Percentiles rank a stretch among this genome's conserved stretches.
Evolutionary conservation across 2,329 filamentous ascomycete species (phyloP).

Genomic region (Neoarthrinium moseri): DNA sequence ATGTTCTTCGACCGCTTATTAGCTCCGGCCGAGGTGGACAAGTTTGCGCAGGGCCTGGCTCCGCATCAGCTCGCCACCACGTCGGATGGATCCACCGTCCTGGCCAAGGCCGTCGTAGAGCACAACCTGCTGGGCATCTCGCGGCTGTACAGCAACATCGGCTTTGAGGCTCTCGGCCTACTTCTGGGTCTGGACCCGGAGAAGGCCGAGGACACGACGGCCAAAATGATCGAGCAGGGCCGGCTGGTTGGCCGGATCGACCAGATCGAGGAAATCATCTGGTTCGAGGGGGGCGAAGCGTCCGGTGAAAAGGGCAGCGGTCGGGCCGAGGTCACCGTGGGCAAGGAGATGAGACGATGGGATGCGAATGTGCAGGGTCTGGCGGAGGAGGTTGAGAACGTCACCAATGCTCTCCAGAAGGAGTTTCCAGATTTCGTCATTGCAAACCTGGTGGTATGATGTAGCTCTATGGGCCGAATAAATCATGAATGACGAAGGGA

Average conservation of each 20-base stretch:
- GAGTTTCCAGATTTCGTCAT: slow-evolving; percentile 71
- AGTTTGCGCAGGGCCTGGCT: slow-evolving; percentile 77
- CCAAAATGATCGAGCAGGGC: slow-evolving; percentile 94
- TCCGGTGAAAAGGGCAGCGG: slow-evolving; percentile 67
- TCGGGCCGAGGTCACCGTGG: slow-evolving; percentile 61
- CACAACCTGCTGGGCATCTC: slow-evolving; percentile 91
- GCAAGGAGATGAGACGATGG: slow-evolving; percentile 78
- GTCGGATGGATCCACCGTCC: slow-evolving; percentile 86
- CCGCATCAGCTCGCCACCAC: slow-evolving; percentile 90
- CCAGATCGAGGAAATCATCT: slow-evolving; percentile 86
- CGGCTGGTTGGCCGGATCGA: slow-evolving; percentile 87
- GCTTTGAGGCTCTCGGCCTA: slow-evolving; percentile 70
- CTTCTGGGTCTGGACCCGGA: slow-evolving; percentile 77
- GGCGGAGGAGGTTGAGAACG: slow-evolving; percentile 85
- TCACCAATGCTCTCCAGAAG: slow-evolving; percentile 77
- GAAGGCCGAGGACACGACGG: slow-evolving; percentile 87
- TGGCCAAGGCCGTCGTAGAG: slow-evolving; percentile 91
- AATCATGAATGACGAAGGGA: neutral
- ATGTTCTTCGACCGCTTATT: slow-evolving; percentile 93
- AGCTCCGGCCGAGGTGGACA: slow-evolving; percentile 75
- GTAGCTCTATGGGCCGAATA: too few relatives aligned
- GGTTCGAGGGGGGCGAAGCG: slow-evolving; percentile 75
- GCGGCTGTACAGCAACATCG: slow-evolving; percentile 74
- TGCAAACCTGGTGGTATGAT: slow-evolving; percentile 46
- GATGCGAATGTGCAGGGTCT: slow-evolving; percentile 84